Conservation (phyloP, 805 yeast genomes). For the Sugiyamaella mastotermitis region DNA sequence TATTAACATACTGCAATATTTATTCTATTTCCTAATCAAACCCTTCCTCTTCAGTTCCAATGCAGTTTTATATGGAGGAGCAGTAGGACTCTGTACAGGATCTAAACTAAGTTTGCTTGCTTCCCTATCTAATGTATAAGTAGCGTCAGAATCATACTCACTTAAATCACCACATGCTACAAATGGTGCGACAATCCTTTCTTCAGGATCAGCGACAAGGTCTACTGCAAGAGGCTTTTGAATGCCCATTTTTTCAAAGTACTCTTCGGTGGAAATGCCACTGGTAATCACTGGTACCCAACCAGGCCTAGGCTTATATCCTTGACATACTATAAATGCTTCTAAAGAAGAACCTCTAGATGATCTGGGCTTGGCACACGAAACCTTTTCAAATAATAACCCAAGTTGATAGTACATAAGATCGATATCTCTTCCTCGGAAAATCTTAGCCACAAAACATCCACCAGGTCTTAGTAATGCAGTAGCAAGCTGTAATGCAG, state of each 20-base stretch:
- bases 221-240: constrained; percentile 8
- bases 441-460: constrained; percentile 90
- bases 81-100: constrained; percentile 93
- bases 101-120: constrained; percentile 50
- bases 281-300: constrained; percentile 57
- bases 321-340: constrained; percentile 87
- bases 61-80: constrained; percentile 94
- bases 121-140: constrained; percentile 52
- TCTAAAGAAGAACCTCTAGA: constrained; percentile 93
- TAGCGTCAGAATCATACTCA: constrained; percentile 92
- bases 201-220: constrained; percentile 23
- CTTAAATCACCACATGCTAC: constrained; percentile 91
- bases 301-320: constrained; percentile 74
- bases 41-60: constrained; percentile 81
- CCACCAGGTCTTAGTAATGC: constrained; percentile 88
- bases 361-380: constrained; percentile 94
- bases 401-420: constrained; percentile 89
- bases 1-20: too few species aligned
- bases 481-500: constrained; percentile 88
- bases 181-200: constrained; percentile 79
- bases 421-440: constrained; percentile 94
- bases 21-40: constrained; percentile 36
- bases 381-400: constrained; percentile 72
- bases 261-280: constrained; percentile 64
- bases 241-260: constrained; percentile 50